Conservation (phyloP, 2,329 filamentous ascomycete species). For the Penicillium polonicum region DNA sequence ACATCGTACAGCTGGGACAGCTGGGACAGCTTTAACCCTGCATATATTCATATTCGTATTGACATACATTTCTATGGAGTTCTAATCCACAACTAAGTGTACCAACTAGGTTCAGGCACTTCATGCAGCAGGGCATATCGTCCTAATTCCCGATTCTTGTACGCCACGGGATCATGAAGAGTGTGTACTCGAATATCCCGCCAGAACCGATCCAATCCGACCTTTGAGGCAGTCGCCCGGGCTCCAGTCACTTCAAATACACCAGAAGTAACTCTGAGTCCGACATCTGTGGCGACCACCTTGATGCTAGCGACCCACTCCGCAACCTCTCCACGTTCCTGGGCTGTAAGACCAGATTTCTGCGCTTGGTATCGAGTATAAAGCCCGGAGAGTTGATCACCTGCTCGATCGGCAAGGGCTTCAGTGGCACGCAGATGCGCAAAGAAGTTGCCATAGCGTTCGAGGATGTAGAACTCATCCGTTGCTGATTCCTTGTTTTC, state of each 20-base stretch:
- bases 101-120: slow-evolving; percentile 61
- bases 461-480: slow-evolving; percentile 66
- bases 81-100: slow-evolving; percentile 41
- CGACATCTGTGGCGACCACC: slow-evolving; percentile 61
- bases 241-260: slow-evolving; percentile 65
- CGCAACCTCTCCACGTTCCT: slow-evolving; percentile 59
- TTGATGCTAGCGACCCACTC: slow-evolving; percentile 64
- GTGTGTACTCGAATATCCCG: slow-evolving; percentile 65
- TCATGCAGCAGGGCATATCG: slow-evolving; percentile 57
- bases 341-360: slow-evolving; percentile 48
- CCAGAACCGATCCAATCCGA: slow-evolving; percentile 65
- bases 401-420: slow-evolving; percentile 58
- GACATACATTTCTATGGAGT: background rate
- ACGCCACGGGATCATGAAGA: slow-evolving; percentile 66
- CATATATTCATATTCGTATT: background rate
- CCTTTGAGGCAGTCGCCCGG: slow-evolving; percentile 56
- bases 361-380: slow-evolving; percentile 46
- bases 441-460: slow-evolving; percentile 63
- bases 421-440: slow-evolving; percentile 62
- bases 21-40: no score
- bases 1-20: background rate
- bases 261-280: slow-evolving; percentile 57
- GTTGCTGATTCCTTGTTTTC: slow-evolving; percentile 60
- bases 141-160: slow-evolving; percentile 64
- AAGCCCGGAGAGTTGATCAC: slow-evolving; percentile 48